phyloP scores from a whole-genome alignment of 176 grass and related monocot species.

The Musa troglodytarum region DNA sequence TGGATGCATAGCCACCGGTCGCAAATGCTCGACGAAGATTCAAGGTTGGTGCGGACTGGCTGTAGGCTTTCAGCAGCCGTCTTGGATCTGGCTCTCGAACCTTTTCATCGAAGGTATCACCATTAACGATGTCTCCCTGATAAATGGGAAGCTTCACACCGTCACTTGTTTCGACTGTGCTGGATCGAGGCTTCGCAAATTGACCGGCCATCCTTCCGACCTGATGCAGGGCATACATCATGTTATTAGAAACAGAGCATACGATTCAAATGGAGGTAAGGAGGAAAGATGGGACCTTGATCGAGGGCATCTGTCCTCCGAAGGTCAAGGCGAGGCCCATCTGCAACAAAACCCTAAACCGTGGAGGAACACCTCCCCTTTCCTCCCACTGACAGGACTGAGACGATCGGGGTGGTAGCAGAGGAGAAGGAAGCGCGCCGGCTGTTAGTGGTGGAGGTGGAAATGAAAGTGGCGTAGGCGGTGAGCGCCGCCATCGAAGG shows the following conservation, averaged over 20 bases:
- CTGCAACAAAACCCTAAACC: constrained; percentile 68
- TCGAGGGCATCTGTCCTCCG: constrained; percentile 78
- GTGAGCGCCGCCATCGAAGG: too few species aligned
- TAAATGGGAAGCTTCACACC: constrained; percentile 1
- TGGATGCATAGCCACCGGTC: too few species aligned
- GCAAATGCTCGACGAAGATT: too few species aligned
- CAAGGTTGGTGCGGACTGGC: too few species aligned
- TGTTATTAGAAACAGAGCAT: too few species aligned
- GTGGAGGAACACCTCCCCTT: too few species aligned
- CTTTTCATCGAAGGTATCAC: constrained; percentile 10
- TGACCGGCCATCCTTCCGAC: constrained; percentile 16
- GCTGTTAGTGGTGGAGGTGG: too few species aligned
- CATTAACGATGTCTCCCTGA: constrained; percentile 11
- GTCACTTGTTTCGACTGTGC: constrained; percentile 5
- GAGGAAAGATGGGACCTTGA: constrained; percentile 42
- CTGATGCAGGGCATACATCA: neutral
- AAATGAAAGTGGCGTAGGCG: too few species aligned
- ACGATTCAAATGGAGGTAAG: neutral
- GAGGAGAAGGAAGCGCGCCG: too few species aligned
- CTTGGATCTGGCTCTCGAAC: neutral
- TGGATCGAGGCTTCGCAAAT: constrained; percentile 5
- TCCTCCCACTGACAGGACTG: too few species aligned
- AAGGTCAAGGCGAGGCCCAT: constrained; percentile 93
- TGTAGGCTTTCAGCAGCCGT: too few species aligned
- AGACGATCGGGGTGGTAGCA: too few species aligned